phyloP scores from a whole-genome alignment of 805 yeast genomes.

The Wickerhamomyces strasburgensis region DNA sequence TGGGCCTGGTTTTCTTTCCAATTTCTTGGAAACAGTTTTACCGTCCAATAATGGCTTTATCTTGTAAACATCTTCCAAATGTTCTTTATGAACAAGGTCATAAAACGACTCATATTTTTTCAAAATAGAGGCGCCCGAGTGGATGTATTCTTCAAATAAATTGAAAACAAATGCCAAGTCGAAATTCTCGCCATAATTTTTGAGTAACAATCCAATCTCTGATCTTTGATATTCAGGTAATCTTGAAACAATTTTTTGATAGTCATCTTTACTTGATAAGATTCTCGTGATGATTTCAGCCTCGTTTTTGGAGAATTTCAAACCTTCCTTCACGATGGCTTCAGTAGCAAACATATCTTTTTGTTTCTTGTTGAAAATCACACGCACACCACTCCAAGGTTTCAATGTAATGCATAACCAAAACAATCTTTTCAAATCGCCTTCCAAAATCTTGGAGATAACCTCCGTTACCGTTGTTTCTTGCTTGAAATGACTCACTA shows the following conservation, averaged over 20 bases:
- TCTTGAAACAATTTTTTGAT: constrained; percentile 24
- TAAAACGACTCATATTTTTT: constrained; percentile 15
- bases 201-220: constrained; percentile 54
- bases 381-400: constrained; percentile 40
- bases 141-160: constrained; percentile 14
- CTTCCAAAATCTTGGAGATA: not conserved
- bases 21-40: constrained; percentile 48
- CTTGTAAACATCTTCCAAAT: constrained; percentile 31
- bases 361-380: constrained; percentile 35
- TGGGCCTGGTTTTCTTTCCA: constrained; percentile 72
- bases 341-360: constrained; percentile 37
- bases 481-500: constrained; percentile 1
- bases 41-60: constrained; percentile 75
- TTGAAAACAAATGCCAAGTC: constrained; percentile 34
- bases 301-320: constrained; percentile 57
- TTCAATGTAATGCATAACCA: constrained; percentile 45
- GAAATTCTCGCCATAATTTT: constrained; percentile 50
- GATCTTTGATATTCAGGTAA: constrained; percentile 41
- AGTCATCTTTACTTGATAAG: constrained; percentile 29
- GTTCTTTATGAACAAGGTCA: constrained; percentile 11
- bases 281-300: constrained; percentile 46
- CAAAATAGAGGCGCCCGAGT: constrained; percentile 1
- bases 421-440: constrained; percentile 13
- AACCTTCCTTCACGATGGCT: constrained; percentile 58
- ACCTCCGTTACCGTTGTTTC: not conserved